Evolutionary conservation across 345 rosid species (phyloP).

Genomic region (Eucalyptus polybractea): DNA sequence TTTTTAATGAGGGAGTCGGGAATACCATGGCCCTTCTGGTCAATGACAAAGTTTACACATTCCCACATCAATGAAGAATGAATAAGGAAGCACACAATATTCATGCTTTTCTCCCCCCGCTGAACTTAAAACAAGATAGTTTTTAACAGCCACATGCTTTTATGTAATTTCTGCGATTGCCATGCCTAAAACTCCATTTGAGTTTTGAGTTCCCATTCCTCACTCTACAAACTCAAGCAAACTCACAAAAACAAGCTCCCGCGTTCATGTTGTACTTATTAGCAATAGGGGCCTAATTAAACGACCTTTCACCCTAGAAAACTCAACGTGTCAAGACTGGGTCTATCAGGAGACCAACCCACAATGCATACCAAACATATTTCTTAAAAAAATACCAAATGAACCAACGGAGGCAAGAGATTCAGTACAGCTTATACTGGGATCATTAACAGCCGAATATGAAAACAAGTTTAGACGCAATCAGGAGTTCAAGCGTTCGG

Average conservation of each 20-base stretch:
- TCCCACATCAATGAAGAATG: background rate
- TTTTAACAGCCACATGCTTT: background rate
- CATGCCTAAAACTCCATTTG: background rate
- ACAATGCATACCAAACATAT: background rate
- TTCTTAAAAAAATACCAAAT: background rate
- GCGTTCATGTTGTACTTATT: background rate
- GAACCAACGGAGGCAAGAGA: background rate
- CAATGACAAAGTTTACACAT: constrained; percentile 1
- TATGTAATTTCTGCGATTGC: background rate
- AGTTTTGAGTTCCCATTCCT: background rate
- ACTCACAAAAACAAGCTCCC: background rate
- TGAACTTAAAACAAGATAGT: background rate
- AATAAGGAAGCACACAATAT: background rate
- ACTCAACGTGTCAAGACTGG: background rate
- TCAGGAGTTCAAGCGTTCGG: background rate
- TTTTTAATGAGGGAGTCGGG: constrained; percentile 42
- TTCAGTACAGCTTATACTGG: background rate
- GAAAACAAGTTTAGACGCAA: no score
- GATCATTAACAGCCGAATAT: no score
- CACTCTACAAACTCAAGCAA: background rate
- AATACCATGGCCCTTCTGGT: constrained; percentile 70
- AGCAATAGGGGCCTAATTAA: background rate
- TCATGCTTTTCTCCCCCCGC: background rate
- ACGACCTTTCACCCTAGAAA: background rate
- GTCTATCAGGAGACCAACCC: background rate